phyloP scores from a whole-genome alignment of 331 rosid genomes.

The Saraca asoca region DNA sequence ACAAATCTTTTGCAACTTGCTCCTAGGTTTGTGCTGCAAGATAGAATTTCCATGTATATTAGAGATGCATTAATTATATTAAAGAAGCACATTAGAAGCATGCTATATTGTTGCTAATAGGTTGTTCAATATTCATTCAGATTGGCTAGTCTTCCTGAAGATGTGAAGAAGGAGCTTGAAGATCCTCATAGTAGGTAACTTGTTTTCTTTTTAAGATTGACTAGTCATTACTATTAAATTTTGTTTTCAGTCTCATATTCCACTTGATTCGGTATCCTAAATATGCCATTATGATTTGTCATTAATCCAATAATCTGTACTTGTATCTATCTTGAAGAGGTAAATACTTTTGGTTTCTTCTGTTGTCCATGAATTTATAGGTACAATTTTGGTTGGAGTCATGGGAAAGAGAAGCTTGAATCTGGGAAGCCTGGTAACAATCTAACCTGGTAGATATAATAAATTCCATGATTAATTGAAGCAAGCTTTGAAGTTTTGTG shows the following conservation, averaged over 20 bases:
- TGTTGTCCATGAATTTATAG: slow-evolving; percentile 46
- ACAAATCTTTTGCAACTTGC: slow-evolving; percentile 69
- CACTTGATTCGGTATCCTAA: slow-evolving; percentile 12
- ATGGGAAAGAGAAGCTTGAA: slow-evolving; percentile 95
- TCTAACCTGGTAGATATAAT: slow-evolving; percentile 24
- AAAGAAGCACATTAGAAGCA: slow-evolving; percentile 18
- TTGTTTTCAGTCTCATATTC: slow-evolving; percentile 13
- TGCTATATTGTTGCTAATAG: slow-evolving; percentile 21
- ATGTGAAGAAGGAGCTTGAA: slow-evolving; percentile 74
- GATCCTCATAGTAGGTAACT: slow-evolving; percentile 82
- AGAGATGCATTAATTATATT: slow-evolving; percentile 14
- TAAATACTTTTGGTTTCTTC: slow-evolving; percentile 28
- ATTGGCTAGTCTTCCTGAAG: slow-evolving; percentile 73
- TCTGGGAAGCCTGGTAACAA: slow-evolving; percentile 84
- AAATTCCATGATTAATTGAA: slow-evolving; percentile 1
- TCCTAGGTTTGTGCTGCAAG: slow-evolving; percentile 54
- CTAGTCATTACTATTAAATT: slow-evolving; percentile 28
- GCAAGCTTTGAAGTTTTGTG: slow-evolving; percentile 3
- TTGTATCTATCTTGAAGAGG: slow-evolving; percentile 20
- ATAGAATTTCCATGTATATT: slow-evolving; percentile 9
- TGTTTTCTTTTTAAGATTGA: slow-evolving; percentile 30
- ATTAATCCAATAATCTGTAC: slow-evolving; percentile 20
- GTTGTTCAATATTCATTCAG: slow-evolving; percentile 39
- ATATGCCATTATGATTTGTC: slow-evolving; percentile 13
- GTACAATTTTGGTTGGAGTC: slow-evolving; percentile 99